Evolutionary conservation across 129 eudicot genomes (phyloP).

Genomic region (Flaveria linearis): DNA sequence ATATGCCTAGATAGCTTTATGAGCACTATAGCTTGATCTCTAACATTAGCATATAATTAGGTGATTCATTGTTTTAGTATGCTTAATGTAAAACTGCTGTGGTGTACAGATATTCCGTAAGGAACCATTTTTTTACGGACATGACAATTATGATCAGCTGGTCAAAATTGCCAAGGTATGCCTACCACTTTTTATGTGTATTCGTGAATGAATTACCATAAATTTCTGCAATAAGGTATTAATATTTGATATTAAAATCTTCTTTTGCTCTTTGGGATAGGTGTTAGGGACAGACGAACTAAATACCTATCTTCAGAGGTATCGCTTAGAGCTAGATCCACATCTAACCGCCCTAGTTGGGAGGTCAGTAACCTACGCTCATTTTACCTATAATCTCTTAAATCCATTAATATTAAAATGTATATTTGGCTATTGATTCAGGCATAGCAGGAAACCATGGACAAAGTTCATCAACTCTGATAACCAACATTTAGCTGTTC

Average conservation of each 20-base stretch:
- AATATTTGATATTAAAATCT: neutral
- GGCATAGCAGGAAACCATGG: constrained; percentile 89
- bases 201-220: neutral
- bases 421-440: constrained; percentile 26
- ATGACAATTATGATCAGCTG: constrained; percentile 77
- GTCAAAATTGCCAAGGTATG: constrained; percentile 83
- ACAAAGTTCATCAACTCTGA: constrained; percentile 74
- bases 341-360: constrained; percentile 83
- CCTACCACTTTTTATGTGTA: neutral
- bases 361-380: constrained; percentile 47
- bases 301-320: constrained; percentile 71
- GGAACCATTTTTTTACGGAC: constrained; percentile 84
- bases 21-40: neutral
- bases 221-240: neutral
- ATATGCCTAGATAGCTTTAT: constrained; percentile 11
- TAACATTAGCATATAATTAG: neutral
- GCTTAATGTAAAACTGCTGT: constrained; percentile 29
- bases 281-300: constrained; percentile 89
- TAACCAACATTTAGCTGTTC: constrained; percentile 84
- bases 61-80: neutral
- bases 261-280: constrained; percentile 34
- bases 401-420: neutral
- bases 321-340: constrained; percentile 79
- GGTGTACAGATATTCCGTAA: constrained; percentile 75
- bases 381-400: neutral